These are phyloP conservation scores for Rhynchospora pubera DNA, from an alignment of 176 grass and related monocot species.

Conservation along the genomic window DNA sequence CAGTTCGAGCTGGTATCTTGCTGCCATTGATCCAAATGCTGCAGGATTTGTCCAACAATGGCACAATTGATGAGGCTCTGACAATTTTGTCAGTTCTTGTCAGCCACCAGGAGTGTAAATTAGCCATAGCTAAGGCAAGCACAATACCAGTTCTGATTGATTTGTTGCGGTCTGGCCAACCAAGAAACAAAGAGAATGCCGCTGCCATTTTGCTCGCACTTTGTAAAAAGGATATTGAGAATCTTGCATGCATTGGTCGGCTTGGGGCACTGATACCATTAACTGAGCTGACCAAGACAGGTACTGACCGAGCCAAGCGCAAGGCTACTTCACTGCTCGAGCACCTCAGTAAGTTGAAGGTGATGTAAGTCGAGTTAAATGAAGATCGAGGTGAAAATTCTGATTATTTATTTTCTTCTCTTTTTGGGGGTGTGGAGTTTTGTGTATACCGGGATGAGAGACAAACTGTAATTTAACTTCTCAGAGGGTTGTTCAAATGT, in stretches of 20 bases:
- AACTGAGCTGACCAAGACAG: slow-evolving; percentile 73
- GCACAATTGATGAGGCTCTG: slow-evolving; percentile 65
- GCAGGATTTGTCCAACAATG: slow-evolving; percentile 64
- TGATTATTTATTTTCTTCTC: slow-evolving; percentile 33
- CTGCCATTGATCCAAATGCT: slow-evolving; percentile 69
- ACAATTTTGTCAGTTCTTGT: slow-evolving; percentile 85
- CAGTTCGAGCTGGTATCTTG: slow-evolving; percentile 71
- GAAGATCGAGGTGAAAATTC: slow-evolving; percentile 24
- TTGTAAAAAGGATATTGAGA: slow-evolving; percentile 89
- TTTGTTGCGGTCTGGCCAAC: slow-evolving; percentile 63
- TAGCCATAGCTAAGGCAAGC: slow-evolving; percentile 67
- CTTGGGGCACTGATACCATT: slow-evolving; percentile 84
- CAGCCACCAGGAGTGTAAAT: slow-evolving; percentile 85
- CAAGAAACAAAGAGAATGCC: slow-evolving; percentile 85
- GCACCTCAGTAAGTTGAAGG: slow-evolving; percentile 83
- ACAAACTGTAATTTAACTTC: slow-evolving; percentile 27
- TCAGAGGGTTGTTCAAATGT: slow-evolving; percentile 18
- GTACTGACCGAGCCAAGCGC: slow-evolving; percentile 91
- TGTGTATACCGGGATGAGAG: slow-evolving; percentile 31
- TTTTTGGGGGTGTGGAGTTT: slow-evolving; percentile 15
- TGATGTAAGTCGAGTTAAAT: slow-evolving; percentile 35
- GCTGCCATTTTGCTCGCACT: slow-evolving; percentile 90
- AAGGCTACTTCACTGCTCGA: slow-evolving; percentile 88
- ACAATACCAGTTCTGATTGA: slow-evolving; percentile 79
- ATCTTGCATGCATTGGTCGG: slow-evolving; percentile 76